Percentiles rank a stretch among this genome's conserved stretches.
These are phyloP conservation scores for Papilionanthe hybrid DNA, from an alignment of 116 monocot species.

Conservation along the genomic window DNA sequence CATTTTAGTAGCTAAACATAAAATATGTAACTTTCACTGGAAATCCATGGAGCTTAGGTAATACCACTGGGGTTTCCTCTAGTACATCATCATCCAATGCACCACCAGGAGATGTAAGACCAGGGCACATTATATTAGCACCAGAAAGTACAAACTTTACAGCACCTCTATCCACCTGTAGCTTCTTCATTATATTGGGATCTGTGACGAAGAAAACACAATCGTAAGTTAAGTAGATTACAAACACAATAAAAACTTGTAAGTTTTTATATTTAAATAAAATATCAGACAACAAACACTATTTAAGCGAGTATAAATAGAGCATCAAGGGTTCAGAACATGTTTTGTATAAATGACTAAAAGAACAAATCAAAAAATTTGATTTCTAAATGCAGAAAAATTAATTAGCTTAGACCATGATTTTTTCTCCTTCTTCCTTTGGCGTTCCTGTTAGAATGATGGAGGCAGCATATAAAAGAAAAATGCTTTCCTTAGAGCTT, in stretches of 20 bases:
- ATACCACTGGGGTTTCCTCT: slow-evolving; percentile 88
- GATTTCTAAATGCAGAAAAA: not conserved
- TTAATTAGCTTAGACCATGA: too few species aligned
- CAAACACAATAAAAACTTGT: not conserved
- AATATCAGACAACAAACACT: not conserved
- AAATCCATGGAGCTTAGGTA: not conserved
- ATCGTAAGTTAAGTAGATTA: not conserved
- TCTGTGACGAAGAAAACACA: slow-evolving; percentile 37
- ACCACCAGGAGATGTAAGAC: slow-evolving; percentile 95
- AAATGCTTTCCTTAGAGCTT: too few species aligned
- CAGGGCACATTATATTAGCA: slow-evolving; percentile 99
- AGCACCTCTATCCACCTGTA: slow-evolving; percentile 96
- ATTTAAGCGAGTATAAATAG: too few species aligned
- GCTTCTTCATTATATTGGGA: slow-evolving; percentile 95
- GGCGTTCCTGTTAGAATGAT: too few species aligned
- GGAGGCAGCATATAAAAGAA: too few species aligned
- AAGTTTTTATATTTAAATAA: too few species aligned
- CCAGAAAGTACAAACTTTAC: slow-evolving; percentile 96
- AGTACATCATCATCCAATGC: slow-evolving; percentile 64
- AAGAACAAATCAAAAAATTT: not conserved
- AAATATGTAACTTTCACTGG: not conserved
- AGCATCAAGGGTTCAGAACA: too few species aligned
- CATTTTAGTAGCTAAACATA: not conserved
- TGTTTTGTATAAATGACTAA: not conserved
- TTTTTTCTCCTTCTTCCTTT: too few species aligned